Conservation (phyloP, 345 rosid genomes). For the Dovyalis caffra region DNA sequence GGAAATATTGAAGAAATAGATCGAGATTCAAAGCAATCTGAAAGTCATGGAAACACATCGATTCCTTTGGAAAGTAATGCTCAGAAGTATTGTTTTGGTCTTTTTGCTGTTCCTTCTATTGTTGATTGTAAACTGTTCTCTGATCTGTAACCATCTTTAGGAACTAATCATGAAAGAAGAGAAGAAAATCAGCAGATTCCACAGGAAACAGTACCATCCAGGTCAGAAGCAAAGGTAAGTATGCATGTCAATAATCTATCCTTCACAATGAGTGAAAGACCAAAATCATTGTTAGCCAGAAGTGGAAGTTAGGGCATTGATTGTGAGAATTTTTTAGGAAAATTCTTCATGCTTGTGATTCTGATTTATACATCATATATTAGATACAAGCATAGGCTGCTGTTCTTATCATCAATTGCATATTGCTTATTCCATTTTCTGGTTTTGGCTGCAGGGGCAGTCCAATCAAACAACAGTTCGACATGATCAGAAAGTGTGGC, state of each 20-base stretch:
- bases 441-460: conserved; percentile 43
- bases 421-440: background rate
- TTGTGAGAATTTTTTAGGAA: background rate
- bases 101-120: background rate
- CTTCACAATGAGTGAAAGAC: background rate
- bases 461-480: conserved; percentile 18
- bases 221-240: conserved; percentile 48
- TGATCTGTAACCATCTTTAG: conserved; percentile 35
- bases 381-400: background rate
- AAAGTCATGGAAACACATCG: background rate
- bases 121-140: conserved; percentile 8
- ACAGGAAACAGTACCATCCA: conserved; percentile 21
- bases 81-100: conserved; percentile 19
- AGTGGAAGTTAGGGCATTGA: background rate
- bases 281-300: background rate
- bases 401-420: background rate
- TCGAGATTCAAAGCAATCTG: background rate
- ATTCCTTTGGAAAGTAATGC: conserved; percentile 40
- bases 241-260: background rate
- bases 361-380: background rate
- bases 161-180: conserved; percentile 33
- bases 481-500: conserved; percentile 31
- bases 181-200: conserved; percentile 31
- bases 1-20: conserved; percentile 24
- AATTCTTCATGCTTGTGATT: background rate